These are phyloP conservation scores for Lotus japonicus DNA, from an alignment of 306 rosid genomes.

Conservation along the genomic window DNA sequence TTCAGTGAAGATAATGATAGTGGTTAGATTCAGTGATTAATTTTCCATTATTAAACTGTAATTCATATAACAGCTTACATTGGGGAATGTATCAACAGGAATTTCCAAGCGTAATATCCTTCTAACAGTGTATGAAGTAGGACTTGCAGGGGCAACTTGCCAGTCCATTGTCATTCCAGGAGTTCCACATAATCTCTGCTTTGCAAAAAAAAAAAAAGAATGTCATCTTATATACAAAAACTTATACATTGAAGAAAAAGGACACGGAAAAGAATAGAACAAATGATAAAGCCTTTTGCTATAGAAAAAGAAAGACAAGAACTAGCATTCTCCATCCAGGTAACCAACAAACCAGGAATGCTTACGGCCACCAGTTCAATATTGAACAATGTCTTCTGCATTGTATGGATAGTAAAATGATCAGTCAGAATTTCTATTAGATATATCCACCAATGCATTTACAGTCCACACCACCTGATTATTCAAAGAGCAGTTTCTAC, in stretches of 20 bases:
- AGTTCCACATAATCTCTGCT: slow-evolving; percentile 69
- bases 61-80: slow-evolving; percentile 38
- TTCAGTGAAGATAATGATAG: background rate
- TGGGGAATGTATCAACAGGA: slow-evolving; percentile 87
- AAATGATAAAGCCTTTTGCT: background rate
- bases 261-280: background rate
- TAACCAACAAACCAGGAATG: background rate
- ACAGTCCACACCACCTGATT: background rate
- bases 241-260: background rate
- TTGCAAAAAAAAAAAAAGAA: slow-evolving; percentile 26
- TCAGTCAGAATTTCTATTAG: background rate
- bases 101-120: slow-evolving; percentile 89
- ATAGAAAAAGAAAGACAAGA: background rate
- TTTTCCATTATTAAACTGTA: background rate
- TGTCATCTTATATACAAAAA: background rate
- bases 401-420: background rate
- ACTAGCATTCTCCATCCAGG: background rate
- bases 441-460: background rate
- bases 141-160: slow-evolving; percentile 95
- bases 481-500: background rate
- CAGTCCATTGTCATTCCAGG: slow-evolving; percentile 95
- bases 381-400: background rate
- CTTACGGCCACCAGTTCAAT: background rate
- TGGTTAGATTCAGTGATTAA: slow-evolving; percentile 12
- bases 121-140: slow-evolving; percentile 78